Percentiles rank a stretch among this genome's conserved stretches.
Conservation (phyloP, 352 stramenopile species). For the Albugo laibachii region DNA sequence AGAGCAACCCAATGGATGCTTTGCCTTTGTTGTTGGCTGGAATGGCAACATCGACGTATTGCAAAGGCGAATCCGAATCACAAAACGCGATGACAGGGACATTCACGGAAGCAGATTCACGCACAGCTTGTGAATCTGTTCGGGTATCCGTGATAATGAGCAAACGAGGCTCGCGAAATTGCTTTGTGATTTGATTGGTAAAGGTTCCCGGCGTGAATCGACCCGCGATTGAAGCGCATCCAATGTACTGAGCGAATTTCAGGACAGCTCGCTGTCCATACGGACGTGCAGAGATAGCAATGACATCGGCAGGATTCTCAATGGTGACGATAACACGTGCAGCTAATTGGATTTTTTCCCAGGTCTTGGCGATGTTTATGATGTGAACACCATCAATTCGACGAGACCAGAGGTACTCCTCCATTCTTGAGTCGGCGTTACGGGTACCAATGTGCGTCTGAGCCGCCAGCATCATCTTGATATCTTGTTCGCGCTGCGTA, state of each 20-base stretch:
- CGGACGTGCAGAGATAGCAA: constrained; percentile 96
- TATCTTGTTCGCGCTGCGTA: constrained; percentile 95
- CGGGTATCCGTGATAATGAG: constrained; percentile 99
- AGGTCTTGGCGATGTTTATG: constrained; percentile 99
- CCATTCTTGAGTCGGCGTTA: constrained; percentile 98
- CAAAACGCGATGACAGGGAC: constrained; percentile 99
- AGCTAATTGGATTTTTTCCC: constrained; percentile 99
- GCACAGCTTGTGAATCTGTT: constrained; percentile 94
- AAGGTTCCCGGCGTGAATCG: constrained; percentile 99
- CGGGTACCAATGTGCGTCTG: constrained; percentile 98
- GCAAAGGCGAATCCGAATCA: constrained; percentile 98
- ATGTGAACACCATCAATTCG: constrained; percentile 98
- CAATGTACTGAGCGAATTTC: constrained; percentile 99
- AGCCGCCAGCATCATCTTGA: constrained; percentile 99
- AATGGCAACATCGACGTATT: constrained; percentile 99
- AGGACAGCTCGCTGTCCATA: constrained; percentile 99
- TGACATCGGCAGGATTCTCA: constrained; percentile 98
- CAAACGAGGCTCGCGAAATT: constrained; percentile 98
- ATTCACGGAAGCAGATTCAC: constrained; percentile 98
- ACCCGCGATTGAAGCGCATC: constrained; percentile 91
- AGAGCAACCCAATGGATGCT: constrained; percentile 98
- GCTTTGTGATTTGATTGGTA: constrained; percentile 99
- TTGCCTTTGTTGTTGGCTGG: constrained; percentile 99
- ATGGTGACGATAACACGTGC: constrained; percentile 99
- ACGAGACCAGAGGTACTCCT: constrained; percentile 99